A percentile compares a stretch with the other conserved stretches of the same genome.
phyloP scores from a whole-genome alignment of 2,329 filamentous ascomycete species.

The Colletotrichum eremochloae region DNA sequence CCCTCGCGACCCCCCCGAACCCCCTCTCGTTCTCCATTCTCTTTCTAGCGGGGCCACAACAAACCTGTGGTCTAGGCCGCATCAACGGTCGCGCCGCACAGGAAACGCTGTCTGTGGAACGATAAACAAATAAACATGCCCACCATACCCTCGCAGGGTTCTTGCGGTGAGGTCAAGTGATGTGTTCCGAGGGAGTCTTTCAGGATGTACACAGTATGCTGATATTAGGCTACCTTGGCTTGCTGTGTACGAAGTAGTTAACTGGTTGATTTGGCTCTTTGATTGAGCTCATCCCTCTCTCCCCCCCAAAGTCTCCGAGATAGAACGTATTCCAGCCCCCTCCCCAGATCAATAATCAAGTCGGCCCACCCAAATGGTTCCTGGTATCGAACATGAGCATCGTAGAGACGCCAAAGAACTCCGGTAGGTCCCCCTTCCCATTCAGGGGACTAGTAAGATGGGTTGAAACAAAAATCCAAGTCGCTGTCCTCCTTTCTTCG shows the following conservation, averaged over 20 bases:
- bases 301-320: background rate
- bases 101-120: conserved; percentile 25
- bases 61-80: conserved; percentile 29
- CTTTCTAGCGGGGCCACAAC: conserved; percentile 14
- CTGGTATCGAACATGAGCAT: conserved; percentile 44
- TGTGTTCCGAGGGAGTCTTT: background rate
- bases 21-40: background rate
- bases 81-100: conserved; percentile 37
- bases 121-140: conserved; percentile 28
- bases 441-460: conserved; percentile 25
- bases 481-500: conserved; percentile 37
- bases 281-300: background rate
- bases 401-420: conserved; percentile 42
- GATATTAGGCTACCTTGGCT: conserved; percentile 38
- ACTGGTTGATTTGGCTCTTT: conserved; percentile 2
- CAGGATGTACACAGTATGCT: conserved; percentile 38
- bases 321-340: conserved; percentile 20
- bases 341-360: conserved; percentile 14
- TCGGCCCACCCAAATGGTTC: conserved; percentile 33
- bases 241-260: conserved; percentile 29
- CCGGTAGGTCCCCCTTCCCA: conserved; percentile 24
- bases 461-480: conserved; percentile 27
- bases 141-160: background rate
- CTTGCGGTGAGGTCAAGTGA: background rate
- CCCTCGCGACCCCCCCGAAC: no score